Percentiles rank a stretch among this genome's conserved stretches.
Evolutionary conservation across 2,329 filamentous ascomycete species (phyloP).

Genomic region (Venturia asperata): DNA sequence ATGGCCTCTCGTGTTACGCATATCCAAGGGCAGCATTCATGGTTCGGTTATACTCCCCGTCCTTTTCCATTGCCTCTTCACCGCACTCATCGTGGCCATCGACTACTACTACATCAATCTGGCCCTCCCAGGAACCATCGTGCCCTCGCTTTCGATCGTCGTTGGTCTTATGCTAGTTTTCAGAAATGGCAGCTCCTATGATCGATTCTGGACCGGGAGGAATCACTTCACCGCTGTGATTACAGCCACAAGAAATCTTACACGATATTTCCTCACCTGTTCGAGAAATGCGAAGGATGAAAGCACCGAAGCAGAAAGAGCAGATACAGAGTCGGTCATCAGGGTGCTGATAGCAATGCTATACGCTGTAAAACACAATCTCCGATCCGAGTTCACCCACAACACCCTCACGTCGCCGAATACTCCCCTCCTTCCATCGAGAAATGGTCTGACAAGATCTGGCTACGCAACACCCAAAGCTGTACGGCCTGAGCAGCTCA

Average conservation of each 20-base stretch:
- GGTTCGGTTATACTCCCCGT: constrained; percentile 51
- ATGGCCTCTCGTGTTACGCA: constrained; percentile 57
- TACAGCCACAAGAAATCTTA: constrained; percentile 54
- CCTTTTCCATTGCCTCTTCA: constrained; percentile 50
- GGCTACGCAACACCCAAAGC: constrained; percentile 10
- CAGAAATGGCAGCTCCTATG: constrained; percentile 57
- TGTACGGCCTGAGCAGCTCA: constrained; percentile 15
- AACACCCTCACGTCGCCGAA: constrained; percentile 31
- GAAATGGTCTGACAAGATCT: constrained; percentile 7
- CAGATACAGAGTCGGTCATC: constrained; percentile 53
- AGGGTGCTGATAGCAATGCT: constrained; percentile 54
- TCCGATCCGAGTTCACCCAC: constrained; percentile 54
- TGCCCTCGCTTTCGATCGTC: constrained; percentile 57
- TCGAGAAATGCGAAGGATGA: constrained; percentile 28
- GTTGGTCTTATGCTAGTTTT: constrained; percentile 63
- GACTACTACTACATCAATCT: constrained; percentile 46
- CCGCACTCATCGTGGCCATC: constrained; percentile 51
- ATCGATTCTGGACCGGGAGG: constrained; percentile 57
- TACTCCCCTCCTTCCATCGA: constrained; percentile 30
- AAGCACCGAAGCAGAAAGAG: constrained; percentile 35
- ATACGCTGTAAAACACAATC: constrained; percentile 57
- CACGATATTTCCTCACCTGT: constrained; percentile 49
- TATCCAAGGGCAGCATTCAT: constrained; percentile 59
- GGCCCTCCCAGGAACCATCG: constrained; percentile 52
- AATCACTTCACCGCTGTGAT: constrained; percentile 51